Evolutionary conservation across 2,329 filamentous ascomycete genomes (phyloP), one percentile per base, ranked within the genome.

Genomic region (Seiridium cupressi): DNA sequence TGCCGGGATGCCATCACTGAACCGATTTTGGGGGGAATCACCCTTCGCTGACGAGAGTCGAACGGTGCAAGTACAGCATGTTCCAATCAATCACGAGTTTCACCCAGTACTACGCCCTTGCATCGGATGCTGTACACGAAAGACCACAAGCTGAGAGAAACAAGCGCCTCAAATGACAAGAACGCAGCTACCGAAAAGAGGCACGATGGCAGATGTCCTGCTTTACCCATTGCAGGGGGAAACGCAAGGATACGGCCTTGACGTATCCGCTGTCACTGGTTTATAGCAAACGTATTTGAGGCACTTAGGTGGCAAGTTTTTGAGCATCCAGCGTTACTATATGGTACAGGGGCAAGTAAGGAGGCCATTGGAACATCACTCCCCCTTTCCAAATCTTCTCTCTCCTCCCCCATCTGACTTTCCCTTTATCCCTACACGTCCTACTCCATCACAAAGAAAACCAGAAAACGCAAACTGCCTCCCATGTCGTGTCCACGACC

Each of bases 271-370:
- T 26, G 18, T 26, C 18, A 26, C 18, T 26, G 18, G 18, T 26
- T 26, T 26, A 26, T 26, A 26, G 18, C 18, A 44, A 44, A 44
- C 8, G 40, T 9, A 44, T 44, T 44, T 44, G n/a, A 44, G 40
- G 40, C 40, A 26, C 18, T 26, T 26, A 44, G 40, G 40, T n/a
- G n/a, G 40, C 40, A 44, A 42, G 13, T 42, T 42, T 42, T 48
- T 56, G 58, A 55, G 54, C 58, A 60, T 59, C 55, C 38, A 42
- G 38, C 53, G 51, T 62, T 55, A 55, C 53, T 55, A 60, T 51
- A 53, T 53, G 60, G 57, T 57, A 57, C 44, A 60, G 58, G 46
- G 38, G 44, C 51, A 38, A 49, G 31, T 55, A 60, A 46, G 42
- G 49, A 49, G 48, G 36, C 49, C 36, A 36, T 34, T 51, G 40